Conservation (phyloP, 345 rosid genomes). For the Salix brachista region DNA sequence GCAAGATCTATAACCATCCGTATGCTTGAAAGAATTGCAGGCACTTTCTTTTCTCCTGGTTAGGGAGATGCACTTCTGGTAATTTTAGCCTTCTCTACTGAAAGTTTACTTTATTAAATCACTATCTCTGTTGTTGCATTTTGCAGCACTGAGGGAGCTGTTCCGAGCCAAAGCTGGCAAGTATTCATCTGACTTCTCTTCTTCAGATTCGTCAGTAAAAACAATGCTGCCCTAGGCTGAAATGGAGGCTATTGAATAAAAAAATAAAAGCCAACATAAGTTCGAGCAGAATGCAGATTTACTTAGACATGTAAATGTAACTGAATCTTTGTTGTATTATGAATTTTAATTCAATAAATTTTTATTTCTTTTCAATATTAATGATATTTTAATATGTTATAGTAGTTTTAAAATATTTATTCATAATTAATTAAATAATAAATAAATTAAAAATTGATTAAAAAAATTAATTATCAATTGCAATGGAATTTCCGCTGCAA, state of each 20-base stretch:
- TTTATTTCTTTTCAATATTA: no score
- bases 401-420: no score
- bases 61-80: background rate
- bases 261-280: background rate
- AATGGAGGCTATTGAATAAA: slow-evolving; percentile 23
- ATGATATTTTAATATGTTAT: no score
- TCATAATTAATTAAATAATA: no score
- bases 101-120: background rate
- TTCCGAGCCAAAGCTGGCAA: slow-evolving; percentile 56
- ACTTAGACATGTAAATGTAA: no score
- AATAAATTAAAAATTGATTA: no score
- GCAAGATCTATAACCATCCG: slow-evolving; percentile 65
- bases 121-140: background rate
- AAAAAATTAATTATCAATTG: no score
- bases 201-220: slow-evolving; percentile 35
- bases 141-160: slow-evolving; percentile 70
- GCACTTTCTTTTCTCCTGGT: slow-evolving; percentile 13
- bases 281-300: no score
- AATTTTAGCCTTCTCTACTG: background rate
- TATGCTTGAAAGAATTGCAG: slow-evolving; percentile 83
- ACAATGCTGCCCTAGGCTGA: slow-evolving; percentile 27
- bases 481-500: no score
- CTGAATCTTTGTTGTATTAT: no score
- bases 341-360: no score
- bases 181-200: slow-evolving; percentile 34